These are phyloP conservation scores for Fistulinella staudtii DNA, from an alignment of 1,284 basidiomycete genomes.

Conservation along the genomic window DNA sequence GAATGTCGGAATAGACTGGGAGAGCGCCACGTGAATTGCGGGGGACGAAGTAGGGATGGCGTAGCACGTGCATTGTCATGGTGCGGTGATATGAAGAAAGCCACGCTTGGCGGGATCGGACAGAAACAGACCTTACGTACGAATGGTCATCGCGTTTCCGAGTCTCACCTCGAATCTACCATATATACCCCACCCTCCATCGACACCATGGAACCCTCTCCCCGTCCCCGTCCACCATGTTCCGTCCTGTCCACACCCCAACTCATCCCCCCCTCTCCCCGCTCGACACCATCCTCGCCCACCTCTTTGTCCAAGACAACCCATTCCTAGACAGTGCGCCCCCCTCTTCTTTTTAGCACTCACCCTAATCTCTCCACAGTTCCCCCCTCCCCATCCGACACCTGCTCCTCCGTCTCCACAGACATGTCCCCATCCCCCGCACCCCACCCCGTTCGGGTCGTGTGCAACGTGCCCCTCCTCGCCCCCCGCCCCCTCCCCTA, in stretches of 20 bases:
- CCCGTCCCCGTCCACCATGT: neutral
- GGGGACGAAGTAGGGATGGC: constrained; percentile 53
- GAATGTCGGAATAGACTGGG: constrained; percentile 69
- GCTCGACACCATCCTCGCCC: constrained; percentile 21
- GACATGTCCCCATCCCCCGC: constrained; percentile 20
- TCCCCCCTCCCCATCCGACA: constrained; percentile 43
- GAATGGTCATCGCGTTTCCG: neutral
- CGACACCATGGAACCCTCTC: neutral
- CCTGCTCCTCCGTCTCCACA: constrained; percentile 22
- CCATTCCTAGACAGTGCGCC: constrained; percentile 1
- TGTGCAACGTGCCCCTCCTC: constrained; percentile 61
- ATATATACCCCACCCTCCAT: neutral
- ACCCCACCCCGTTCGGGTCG: constrained; percentile 39
- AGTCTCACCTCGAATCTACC: neutral
- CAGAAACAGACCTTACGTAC: constrained; percentile 19
- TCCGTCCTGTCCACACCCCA: no score
- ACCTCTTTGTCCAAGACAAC: neutral
- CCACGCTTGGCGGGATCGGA: constrained; percentile 8
- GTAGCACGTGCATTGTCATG: constrained; percentile 16
- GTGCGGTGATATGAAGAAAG: no score
- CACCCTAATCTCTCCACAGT: constrained; percentile 24
- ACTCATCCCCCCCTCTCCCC: constrained; percentile 17
- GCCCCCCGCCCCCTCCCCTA: constrained; percentile 65
- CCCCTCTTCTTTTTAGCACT: neutral
- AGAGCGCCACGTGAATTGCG: constrained; percentile 62